Evolutionary conservation across 2,329 filamentous ascomycete species (phyloP), one percentile per base, ranked within the genome.

Genomic region (Curvularia spicifera): DNA sequence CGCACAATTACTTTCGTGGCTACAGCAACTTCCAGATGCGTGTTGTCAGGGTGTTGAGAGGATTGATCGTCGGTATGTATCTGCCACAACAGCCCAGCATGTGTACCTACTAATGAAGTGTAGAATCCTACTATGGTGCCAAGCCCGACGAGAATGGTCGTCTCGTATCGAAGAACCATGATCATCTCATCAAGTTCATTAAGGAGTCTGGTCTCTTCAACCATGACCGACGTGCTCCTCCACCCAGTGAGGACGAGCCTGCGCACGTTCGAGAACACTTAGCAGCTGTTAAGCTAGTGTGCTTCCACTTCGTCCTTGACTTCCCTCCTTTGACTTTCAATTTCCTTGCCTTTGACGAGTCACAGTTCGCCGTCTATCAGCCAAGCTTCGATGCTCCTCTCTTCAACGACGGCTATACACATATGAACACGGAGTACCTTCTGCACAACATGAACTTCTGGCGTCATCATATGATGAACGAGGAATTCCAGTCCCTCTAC

Each of bases 371-470:
- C 20, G 82, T 77, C 1, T 85, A 85, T 63, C 64, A 69, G 12
- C 63, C 73, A 5, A 63, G 71, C 1, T 59, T 60, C 1, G 46
- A 51, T 0, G 71, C 72, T 3, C 79, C 79, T 0, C 70, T 85
- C 5, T 84, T 59, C 31, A 69, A 72, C 24, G 72, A 75, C 5
- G 18, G 39, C 24, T 43, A 49, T 31, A 53, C 69, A 3, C 60
- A 75, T 1, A 63, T 85, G 50, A 81, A 84, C 60, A 71, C 81
- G 51, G 68, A 76, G 1, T 83, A 79, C 78, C 51, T 81, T 2
- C 66, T 84, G 5, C 79, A 84, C 60, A 73, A 79, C 39, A 66
- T 82, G 43, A 83, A 84, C 59, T 85, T 85, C 75, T 85, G 84
- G 74, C 80, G 80, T 45, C 78, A 80, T 48, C 81, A 85, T 60